Evolutionary conservation across 139 green algal species (phyloP), one percentile per base, ranked within the genome.

Genomic region (Chlamydomonas eustigma): DNA sequence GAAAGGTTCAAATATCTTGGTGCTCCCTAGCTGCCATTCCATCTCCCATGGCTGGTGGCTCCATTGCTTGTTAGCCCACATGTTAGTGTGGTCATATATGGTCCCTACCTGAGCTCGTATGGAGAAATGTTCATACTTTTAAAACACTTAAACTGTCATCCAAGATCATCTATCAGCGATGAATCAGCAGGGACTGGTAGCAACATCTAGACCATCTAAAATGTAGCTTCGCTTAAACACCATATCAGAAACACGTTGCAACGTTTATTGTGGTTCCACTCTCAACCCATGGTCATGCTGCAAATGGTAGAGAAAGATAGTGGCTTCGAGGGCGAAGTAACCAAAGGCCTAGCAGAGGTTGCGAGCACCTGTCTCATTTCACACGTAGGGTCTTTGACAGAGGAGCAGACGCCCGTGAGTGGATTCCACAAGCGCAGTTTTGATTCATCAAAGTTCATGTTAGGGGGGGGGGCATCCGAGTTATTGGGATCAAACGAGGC

Each of bases 351-450:
- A n/a, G n/a, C n/a, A n/a, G n/a, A n/a, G n/a, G n/a, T n/a, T n/a
- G n/a, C n/a, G n/a, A n/a, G n/a, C 71, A 91, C 87, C 82, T 88
- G 76, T 35, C 82, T 33, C 71, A 91, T 50, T 68, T 91, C 84
- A 5, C 78, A 83, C 2, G 81, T 78, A 25, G 75, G 30, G 73
- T 91, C 87, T 52, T 81, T 85, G 1, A 81, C 73, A 32, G 70
- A 70, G 22, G 75, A 75, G 51, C 75, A 80, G 2, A 33, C 58
- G 39, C 84, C 87, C 2, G 64, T 85, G 36, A 89, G 44, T 5
- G 87, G 87, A 73, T 91, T 90, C 87, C 87, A 91, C 71, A 91
- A 65, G 64, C 81, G 77, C 79, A 89, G 79, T 77, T 80, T 51
- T 0, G n/a, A 5, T 50, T 79, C 75, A 32, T 85, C 73, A 50